Base-by-base conservation (phyloP, 2,329 filamentous ascomycete species). In the Zymoseptoria brevis region DNA sequence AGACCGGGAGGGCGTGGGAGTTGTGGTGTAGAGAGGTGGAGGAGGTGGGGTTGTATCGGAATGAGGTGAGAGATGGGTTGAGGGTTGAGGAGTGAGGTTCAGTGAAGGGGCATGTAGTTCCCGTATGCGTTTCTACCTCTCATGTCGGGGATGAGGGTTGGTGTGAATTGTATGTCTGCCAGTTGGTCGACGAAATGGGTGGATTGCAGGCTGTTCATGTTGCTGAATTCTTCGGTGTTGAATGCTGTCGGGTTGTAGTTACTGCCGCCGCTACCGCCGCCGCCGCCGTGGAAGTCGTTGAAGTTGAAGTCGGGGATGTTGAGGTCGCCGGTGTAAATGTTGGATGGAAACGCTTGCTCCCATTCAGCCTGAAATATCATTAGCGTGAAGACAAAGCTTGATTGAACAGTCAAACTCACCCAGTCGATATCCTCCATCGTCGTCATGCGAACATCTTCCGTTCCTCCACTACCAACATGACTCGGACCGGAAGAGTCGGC, bases 361-460 rank as follows among this genome's bases (percentile, higher is more conserved):
- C 76, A 78, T 66, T 79, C 77, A 55, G 74, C 76, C 77, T 80
- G 59, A 19, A 45, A 30, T 30, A 57, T 52, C 53, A 56, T 58
- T 60, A 58, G 35, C n/a, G 45, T 50, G 45, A n/a, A 50, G 45
- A n/a, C 45, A 50, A 50, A n/a, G 16, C 45, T n/a, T 50, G 6
- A 50, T 19, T 29, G 26, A n/a, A 19, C 19, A 8, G 22, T 24
- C 51, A n/a, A 2, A 77, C 83, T 75, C 73, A 87, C 85, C 85
- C 85, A 88, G 65, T 88, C 84, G 63, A 88, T 83, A 58, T 83
- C 82, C 49, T 83, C 68, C 71, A 77, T 74, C 3, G 69, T 61
- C 63, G 24, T 68, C 59, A 74, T 73, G 57, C 64, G 69, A 60
- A 57, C 69, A 64, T 62, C 67, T 41, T 19, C 51, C 26, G 48